phyloP scores from a whole-genome alignment of 768 basidiomycete species.

The Strobilomyces confusus region DNA sequence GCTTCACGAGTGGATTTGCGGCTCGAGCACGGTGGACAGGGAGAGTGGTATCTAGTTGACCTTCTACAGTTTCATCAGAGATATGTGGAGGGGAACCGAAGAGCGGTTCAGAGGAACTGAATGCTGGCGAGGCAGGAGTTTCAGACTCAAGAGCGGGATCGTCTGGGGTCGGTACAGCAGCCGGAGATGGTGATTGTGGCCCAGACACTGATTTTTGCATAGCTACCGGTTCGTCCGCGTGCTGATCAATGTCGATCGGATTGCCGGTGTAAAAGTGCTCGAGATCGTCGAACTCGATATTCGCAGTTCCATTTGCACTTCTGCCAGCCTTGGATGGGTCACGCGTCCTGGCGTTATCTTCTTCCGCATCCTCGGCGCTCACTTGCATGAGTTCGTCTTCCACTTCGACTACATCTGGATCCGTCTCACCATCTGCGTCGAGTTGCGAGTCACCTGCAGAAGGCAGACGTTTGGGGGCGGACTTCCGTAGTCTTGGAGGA shows the following conservation, averaged over 20 bases:
- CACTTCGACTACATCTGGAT: conserved; percentile 37
- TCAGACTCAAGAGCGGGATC: background rate
- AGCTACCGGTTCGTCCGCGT: conserved; percentile 11
- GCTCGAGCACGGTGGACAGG: conserved; percentile 45
- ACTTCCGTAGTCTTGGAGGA: conserved; percentile 24
- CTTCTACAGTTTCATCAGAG: conserved; percentile 8
- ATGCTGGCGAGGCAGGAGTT: conserved; percentile 10
- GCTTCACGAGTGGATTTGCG: conserved; percentile 52
- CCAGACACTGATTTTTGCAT: conserved; percentile 1
- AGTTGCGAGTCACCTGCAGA: conserved; percentile 29
- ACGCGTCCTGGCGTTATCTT: conserved; percentile 5
- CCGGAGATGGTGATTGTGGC: background rate
- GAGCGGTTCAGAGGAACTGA: conserved; percentile 23
- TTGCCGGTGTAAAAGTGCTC: conserved; percentile 28
- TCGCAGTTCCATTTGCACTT: conserved; percentile 1
- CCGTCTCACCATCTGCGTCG: conserved; percentile 31
- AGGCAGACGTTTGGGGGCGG: conserved; percentile 13
- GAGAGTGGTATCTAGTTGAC: conserved; percentile 4
- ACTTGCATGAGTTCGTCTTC: conserved; percentile 30
- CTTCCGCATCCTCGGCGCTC: conserved; percentile 20
- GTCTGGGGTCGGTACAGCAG: background rate
- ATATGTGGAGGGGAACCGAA: conserved; percentile 24
- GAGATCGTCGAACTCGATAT: conserved; percentile 27
- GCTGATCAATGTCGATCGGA: conserved; percentile 32
- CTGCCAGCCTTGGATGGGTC: background rate